Conservation (phyloP, 495 filamentous ascomycete genomes). For the Talaromyces stipitatus region DNA sequence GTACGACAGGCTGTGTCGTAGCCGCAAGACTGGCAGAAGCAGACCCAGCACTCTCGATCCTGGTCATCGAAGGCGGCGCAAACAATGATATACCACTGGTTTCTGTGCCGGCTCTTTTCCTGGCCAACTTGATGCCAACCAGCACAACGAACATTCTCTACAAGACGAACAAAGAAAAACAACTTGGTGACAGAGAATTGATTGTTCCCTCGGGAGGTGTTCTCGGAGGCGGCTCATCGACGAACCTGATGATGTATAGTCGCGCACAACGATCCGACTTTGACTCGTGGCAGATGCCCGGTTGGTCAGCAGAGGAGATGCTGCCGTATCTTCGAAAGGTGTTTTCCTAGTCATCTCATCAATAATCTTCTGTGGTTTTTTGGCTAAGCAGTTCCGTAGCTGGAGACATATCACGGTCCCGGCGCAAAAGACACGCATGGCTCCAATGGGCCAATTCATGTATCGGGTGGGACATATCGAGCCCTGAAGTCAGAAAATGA, state of each 20-base stretch:
- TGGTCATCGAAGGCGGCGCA: slow-evolving; percentile 8
- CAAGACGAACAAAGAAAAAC: slow-evolving; percentile 13
- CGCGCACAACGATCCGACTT: slow-evolving; percentile 36
- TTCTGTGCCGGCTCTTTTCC: neutral
- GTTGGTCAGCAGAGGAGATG: slow-evolving; percentile 45
- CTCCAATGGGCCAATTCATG: slow-evolving; percentile 38
- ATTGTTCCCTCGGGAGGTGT: slow-evolving; percentile 46
- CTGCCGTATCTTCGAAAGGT: slow-evolving; percentile 48
- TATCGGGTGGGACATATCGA: slow-evolving; percentile 33
- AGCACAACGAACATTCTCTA: slow-evolving; percentile 7
- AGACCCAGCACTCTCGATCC: slow-evolving; percentile 5
- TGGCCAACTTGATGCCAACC: slow-evolving; percentile 3
- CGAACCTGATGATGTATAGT: slow-evolving; percentile 54
- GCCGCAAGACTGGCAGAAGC: slow-evolving; percentile 5
- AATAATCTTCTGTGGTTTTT: neutral
- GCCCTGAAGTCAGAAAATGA: slow-evolving; percentile 23
- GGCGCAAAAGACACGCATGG: slow-evolving; percentile 36
- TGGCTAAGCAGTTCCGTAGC: slow-evolving; percentile 10
- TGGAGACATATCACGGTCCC: slow-evolving; percentile 44
- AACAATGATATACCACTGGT: slow-evolving; percentile 7
- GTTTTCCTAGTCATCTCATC: neutral
- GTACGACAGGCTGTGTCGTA: slow-evolving; percentile 7
- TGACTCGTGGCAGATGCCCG: slow-evolving; percentile 43
- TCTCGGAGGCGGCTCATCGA: slow-evolving; percentile 51
- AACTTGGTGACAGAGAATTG: slow-evolving; percentile 35